A percentile compares a stretch with the other conserved stretches of the same genome.
These are phyloP conservation scores for Xerocomellus amylosporus DNA, from an alignment of 768 basidiomycete genomes.

Conservation along the genomic window DNA sequence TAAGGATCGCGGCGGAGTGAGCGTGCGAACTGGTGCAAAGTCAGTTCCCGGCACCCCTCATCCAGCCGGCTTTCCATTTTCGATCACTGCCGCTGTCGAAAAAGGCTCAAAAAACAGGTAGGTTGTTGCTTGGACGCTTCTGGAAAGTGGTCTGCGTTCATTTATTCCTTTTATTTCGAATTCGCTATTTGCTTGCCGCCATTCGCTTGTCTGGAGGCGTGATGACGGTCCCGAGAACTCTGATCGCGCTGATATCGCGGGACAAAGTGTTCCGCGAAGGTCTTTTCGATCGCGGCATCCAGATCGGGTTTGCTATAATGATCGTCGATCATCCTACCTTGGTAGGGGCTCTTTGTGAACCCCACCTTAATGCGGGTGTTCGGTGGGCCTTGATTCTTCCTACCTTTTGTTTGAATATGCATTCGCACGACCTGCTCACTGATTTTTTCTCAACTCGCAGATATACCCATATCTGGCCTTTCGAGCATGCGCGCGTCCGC, in stretches of 20 bases:
- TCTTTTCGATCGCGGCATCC: not conserved
- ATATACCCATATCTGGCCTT: constrained; percentile 97
- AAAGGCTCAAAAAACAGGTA: constrained; percentile 92
- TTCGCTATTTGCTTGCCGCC: not conserved
- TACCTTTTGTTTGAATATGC: not conserved
- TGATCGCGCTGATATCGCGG: not conserved
- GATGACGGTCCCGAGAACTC: too few species aligned
- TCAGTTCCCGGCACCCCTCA: constrained; percentile 20
- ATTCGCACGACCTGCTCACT: constrained; percentile 3
- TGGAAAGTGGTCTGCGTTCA: not conserved
- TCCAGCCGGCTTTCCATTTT: constrained; percentile 63
- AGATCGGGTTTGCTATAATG: not conserved
- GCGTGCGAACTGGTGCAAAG: constrained; percentile 12
- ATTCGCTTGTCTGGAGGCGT: not conserved
- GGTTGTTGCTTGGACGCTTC: constrained; percentile 17
- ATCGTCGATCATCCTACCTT: constrained; percentile 6
- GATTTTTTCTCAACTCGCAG: constrained; percentile 35
- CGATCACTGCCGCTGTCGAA: constrained; percentile 94
- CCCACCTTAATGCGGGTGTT: not conserved
- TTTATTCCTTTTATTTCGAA: not conserved
- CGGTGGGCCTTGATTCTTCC: not conserved
- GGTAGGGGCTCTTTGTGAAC: not conserved
- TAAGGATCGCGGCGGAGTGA: not conserved
- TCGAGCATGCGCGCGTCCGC: constrained; percentile 89
- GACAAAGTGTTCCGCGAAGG: not conserved